Evolutionary conservation across 306 rosid species (phyloP).

Genomic region (Prosopis cineraria): DNA sequence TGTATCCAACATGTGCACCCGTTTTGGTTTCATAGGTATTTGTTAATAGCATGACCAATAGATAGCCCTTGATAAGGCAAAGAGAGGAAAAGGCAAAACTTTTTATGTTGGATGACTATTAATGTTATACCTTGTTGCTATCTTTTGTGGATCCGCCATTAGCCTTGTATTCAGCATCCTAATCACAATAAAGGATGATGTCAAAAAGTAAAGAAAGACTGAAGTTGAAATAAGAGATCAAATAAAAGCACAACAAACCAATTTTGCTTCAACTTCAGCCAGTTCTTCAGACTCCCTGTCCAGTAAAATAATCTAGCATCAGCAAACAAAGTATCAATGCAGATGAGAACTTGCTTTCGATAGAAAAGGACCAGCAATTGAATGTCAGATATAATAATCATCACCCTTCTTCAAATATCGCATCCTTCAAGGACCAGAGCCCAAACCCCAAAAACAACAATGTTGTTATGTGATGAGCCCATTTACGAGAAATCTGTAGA

Average conservation of each 20-base stretch:
- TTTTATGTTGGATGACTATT: background rate
- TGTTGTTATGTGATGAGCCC: slow-evolving; percentile 73
- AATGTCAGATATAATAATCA: slow-evolving; percentile 9
- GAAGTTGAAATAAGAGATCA: background rate
- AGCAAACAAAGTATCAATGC: background rate
- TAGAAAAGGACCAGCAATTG: slow-evolving; percentile 11
- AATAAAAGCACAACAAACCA: slow-evolving; percentile 48
- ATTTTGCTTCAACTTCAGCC: slow-evolving; percentile 77
- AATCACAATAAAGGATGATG: slow-evolving; percentile 19
- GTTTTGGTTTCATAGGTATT: background rate
- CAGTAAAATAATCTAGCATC: slow-evolving; percentile 37
- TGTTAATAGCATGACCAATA: background rate
- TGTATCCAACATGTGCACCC: background rate
- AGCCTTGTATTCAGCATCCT: slow-evolving; percentile 52
- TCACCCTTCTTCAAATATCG: slow-evolving; percentile 62
- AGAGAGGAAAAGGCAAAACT: slow-evolving; percentile 7
- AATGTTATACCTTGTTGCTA: slow-evolving; percentile 46
- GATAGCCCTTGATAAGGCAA: background rate
- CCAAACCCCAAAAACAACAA: slow-evolving; percentile 74
- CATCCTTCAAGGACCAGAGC: slow-evolving; percentile 76
- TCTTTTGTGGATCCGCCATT: slow-evolving; percentile 44
- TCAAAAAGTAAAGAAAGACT: slow-evolving; percentile 2
- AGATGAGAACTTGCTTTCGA: background rate
- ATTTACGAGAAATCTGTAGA: slow-evolving; percentile 65
- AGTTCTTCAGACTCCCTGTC: slow-evolving; percentile 68